These are phyloP conservation scores for Xylaria sp. DNA, from an alignment of 2,329 filamentous ascomycete genomes.

Conservation along the genomic window DNA sequence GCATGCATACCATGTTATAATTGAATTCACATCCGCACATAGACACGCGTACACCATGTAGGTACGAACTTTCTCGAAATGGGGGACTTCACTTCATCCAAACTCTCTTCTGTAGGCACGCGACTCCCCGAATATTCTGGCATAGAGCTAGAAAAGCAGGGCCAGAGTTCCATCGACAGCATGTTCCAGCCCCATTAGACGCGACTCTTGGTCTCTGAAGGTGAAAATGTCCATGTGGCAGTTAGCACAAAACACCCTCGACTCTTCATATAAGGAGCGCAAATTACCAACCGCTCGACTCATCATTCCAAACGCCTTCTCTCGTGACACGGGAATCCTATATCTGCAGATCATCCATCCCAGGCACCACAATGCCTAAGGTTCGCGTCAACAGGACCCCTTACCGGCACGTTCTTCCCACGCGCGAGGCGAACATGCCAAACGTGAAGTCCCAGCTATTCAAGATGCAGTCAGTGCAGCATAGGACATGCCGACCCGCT, in stretches of 20 bases:
- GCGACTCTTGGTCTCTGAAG: too few species aligned
- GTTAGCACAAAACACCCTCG: neutral
- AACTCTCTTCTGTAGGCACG: neutral
- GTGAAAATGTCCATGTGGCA: neutral
- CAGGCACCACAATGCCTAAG: too few species aligned
- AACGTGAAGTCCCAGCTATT: too few species aligned
- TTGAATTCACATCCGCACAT: neutral
- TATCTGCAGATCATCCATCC: neutral
- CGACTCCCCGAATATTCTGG: neutral
- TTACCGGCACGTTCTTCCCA: too few species aligned
- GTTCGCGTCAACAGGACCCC: neutral
- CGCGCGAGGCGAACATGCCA: too few species aligned
- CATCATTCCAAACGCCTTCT: neutral
- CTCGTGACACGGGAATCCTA: neutral
- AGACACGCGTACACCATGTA: constrained; percentile 5
- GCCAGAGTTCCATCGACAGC: too few species aligned
- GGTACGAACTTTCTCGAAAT: neutral
- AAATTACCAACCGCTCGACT: neutral
- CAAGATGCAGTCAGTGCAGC: too few species aligned
- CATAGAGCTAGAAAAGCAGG: too few species aligned
- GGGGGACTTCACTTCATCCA: neutral
- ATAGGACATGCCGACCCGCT: too few species aligned
- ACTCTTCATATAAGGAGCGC: neutral
- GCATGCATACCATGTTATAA: neutral
- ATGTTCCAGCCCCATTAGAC: too few species aligned